Percentiles rank a stretch among this genome's conserved stretches.
These are phyloP conservation scores for Fusarium acutatum DNA, from an alignment of 2,329 filamentous ascomycete species.

Conservation along the genomic window DNA sequence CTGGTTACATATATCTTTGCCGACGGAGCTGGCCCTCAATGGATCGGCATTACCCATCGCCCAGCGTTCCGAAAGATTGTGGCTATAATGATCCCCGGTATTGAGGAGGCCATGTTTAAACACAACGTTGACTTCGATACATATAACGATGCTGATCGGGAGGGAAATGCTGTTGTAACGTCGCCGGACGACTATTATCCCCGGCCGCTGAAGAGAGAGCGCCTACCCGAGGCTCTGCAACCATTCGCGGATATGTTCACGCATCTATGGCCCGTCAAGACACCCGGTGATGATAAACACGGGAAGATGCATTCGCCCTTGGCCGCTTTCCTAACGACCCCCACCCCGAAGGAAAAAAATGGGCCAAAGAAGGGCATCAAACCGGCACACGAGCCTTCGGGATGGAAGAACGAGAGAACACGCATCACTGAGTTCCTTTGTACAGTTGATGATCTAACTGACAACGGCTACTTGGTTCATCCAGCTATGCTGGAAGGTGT, in stretches of 20 bases:
- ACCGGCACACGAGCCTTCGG: constrained; percentile 68
- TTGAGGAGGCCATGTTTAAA: constrained; percentile 91
- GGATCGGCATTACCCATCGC: constrained; percentile 70
- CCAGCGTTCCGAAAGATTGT: constrained; percentile 81
- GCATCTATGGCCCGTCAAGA: constrained; percentile 88
- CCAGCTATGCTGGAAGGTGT: constrained; percentile 75
- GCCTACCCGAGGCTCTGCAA: constrained; percentile 63
- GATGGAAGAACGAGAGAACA: constrained; percentile 79
- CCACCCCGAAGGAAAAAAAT: constrained; percentile 73
- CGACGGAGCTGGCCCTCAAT: constrained; percentile 70
- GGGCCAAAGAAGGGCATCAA: constrained; percentile 66
- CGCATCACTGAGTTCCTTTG: constrained; percentile 83
- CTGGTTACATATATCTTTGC: constrained; percentile 73
- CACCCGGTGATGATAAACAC: constrained; percentile 84
- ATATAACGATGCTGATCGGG: constrained; percentile 52
- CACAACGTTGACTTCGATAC: constrained; percentile 59
- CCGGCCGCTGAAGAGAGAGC: constrained; percentile 58
- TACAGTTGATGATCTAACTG: constrained; percentile 75
- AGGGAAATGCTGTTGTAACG: constrained; percentile 44
- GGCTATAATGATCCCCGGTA: constrained; percentile 87
- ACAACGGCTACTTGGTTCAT: constrained; percentile 87
- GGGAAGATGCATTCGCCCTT: constrained; percentile 87
- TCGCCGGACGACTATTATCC: constrained; percentile 70
- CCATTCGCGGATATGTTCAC: constrained; percentile 84
- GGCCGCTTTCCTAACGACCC: constrained; percentile 81